Base-by-base conservation (phyloP, 2,329 filamentous ascomycete species). In the Colletotrichum salicis region DNA sequence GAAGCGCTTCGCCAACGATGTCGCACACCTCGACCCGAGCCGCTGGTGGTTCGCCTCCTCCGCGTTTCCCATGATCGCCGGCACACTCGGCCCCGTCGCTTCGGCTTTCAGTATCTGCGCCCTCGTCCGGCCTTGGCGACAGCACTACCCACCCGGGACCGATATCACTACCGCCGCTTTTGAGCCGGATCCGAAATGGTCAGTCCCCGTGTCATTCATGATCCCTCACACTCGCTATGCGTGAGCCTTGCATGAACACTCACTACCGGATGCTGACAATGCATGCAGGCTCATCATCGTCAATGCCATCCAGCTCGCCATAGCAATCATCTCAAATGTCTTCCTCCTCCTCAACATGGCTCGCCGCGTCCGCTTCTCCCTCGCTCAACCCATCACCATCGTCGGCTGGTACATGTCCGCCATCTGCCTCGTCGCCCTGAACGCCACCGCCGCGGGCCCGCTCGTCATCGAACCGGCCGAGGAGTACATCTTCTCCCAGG, bases 261-360 rank as follows among this genome's bases (percentile, higher is more conserved):
- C 8, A 29, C 4, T 29, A 29, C 45, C 12, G 5, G 41, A 22
- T 8, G 8, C 41, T 48, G 22, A 48, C 19, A 2, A 22, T 24
- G 1, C 12, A 19, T 37, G 1, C 67, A 91, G 90, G 93, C 88
- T 93, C 60, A 90, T 92, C 55, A 88, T 86, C 64, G 83, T 97
- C 76, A 98, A 98, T 77, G 93, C 92, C 3, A 85, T 92, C 2
- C 95, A 96, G 73, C 86, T 98, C 5, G 89, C 84, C 22, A 89
- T 94, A 71, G 95, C 95, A 19, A 84, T 97, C 37, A 80, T 92
- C 1, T 93, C 95, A 8, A 98, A 98, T 76, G 74, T 94, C 1
- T 95, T 94, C 73, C 86, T 98, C 1, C 86, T 98, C 1, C 88
- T 96, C 75, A 97, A 97, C 82, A 97, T 98, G 87, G 93, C 94